Base-by-base conservation (phyloP, 2,329 filamentous ascomycete genomes). In the Remersonia thermophila region DNA sequence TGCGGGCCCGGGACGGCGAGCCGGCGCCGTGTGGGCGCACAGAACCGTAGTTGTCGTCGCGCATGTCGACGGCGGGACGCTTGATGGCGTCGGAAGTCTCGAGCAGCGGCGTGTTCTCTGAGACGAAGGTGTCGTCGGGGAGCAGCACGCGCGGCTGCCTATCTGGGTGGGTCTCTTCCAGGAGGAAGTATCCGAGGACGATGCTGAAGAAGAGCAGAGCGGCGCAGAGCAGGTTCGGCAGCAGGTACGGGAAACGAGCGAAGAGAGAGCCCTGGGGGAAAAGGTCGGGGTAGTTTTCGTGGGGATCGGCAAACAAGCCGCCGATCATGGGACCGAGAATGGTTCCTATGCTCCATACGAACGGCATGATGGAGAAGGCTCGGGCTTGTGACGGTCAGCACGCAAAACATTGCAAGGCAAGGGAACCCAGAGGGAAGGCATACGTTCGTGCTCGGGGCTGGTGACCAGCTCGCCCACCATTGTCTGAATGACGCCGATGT, bases 311-410 rank as follows among this genome's bases (percentile, higher is more conserved):
- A 55, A 94, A 85, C 37, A 80, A 74, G 25, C 89, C 89, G 40
- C 89, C 89, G 46, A 95, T 85, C 5, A 81, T 83, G 43, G 87
- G 83, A 0, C 87, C 87, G 36, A 93, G 69, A 45, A 94, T 93
- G 8, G 84, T 93, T 16, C 87, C 87, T 35, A 94, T 78, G 32
- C 73, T 80, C 86, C 87, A 95, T 7, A 94, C 81, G 52, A 94
- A 94, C 1, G 87, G 87, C 84, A 95, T 93, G 30, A 94, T 74
- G 2, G 85, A 77, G 56, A 87, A 94, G 18, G 87, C 87, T 43
- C 80, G 76, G 40, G 85, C 81, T 84, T 49, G 43, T 3, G 13
- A 7, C n/a, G n/a, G 25, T 13, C 17, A 5, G 43, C 51, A 36
- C 51, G 48, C 40, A 33, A 12, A n/a, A 1, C 14, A n/a, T n/a